Evolutionary conservation across 2,329 filamentous ascomycete genomes (phyloP), one percentile per base, ranked within the genome.

Genomic region (Phaeosphaeria sp.): DNA sequence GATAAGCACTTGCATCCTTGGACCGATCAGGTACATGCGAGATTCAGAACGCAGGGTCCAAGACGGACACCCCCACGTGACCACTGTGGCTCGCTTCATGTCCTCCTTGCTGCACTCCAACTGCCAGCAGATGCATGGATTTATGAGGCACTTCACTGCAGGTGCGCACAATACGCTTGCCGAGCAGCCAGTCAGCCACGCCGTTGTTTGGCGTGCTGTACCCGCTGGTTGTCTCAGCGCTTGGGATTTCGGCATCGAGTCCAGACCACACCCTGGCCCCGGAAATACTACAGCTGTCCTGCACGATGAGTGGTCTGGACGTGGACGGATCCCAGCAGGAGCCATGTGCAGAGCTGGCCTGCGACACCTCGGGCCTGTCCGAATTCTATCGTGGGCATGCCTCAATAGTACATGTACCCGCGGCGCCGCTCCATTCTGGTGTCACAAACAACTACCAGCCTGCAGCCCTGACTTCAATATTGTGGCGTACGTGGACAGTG

Each of bases 221-320:
- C 21, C 21, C 42, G 30, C 53, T 40, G 46, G 21, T 18, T 8
- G 3, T 21, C 21, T 44, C 11, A 22, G 42, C 42, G 42, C 42
- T 44, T 21, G 42, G 42, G 21, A 20, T 44, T 44, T 44, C 18
- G 42, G 18, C 42, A 22, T 22, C 21, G 44, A 49, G 52, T 25
- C 56, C 45, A 52, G 57, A 59, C 53, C 50, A 49, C 47, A 27
- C n/a, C 15, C 39, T 49, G 46, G 50, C 55, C 54, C 53, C 36
- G 47, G 44, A 43, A 25, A 43, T 49, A 53, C 48, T 33, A 42
- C 47, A 24, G 48, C 53, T 60, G 27, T 6, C 30, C 45, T 54
- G 53, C 54, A 57, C 47, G 20, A 33, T 27, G 20, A 21, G 43
- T 47, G 54, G 49, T 54, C 57, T 56, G 51, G 57, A 60, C 40